phyloP scores from a whole-genome alignment of 2,329 filamentous ascomycete species.

The Purpureocillium lavendulum region DNA sequence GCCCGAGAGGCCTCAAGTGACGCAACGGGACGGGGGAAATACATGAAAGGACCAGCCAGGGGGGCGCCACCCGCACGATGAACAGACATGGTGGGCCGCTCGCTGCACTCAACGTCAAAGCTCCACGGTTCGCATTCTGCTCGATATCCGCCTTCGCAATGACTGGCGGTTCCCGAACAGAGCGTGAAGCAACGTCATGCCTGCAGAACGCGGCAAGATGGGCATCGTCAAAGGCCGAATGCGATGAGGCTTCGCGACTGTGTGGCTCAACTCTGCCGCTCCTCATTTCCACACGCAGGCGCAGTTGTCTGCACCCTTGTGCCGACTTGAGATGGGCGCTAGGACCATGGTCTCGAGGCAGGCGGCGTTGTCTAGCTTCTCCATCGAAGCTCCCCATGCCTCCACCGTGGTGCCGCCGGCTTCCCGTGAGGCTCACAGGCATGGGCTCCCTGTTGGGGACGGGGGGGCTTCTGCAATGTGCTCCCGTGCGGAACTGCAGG shows the following conservation, averaged over 20 bases:
- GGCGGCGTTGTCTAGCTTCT: not conserved
- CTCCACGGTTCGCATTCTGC: too few species aligned
- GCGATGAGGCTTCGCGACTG: not conserved
- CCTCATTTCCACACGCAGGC: constrained; percentile 8
- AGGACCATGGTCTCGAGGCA: not conserved
- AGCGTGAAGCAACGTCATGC: too few species aligned
- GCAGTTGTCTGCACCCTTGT: not conserved
- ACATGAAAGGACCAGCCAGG: not conserved
- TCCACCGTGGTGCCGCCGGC: not conserved
- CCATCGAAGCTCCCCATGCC: not conserved
- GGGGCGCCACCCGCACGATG: not conserved
- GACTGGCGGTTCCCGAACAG: too few species aligned
- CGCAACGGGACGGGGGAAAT: not conserved
- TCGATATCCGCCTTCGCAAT: too few species aligned
- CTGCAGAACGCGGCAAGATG: too few species aligned
- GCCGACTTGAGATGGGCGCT: not conserved
- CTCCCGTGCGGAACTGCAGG: too few species aligned
- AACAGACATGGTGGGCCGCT: not conserved
- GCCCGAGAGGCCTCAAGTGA: not conserved
- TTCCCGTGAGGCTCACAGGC: not conserved
- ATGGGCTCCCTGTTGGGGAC: not conserved
- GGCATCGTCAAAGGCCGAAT: too few species aligned
- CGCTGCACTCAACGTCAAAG: too few species aligned
- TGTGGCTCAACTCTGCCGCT: constrained; percentile 1
- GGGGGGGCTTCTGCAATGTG: too few species aligned